Evolutionary conservation across 768 basidiomycete genomes (phyloP).

Genomic region (Mycena pura): DNA sequence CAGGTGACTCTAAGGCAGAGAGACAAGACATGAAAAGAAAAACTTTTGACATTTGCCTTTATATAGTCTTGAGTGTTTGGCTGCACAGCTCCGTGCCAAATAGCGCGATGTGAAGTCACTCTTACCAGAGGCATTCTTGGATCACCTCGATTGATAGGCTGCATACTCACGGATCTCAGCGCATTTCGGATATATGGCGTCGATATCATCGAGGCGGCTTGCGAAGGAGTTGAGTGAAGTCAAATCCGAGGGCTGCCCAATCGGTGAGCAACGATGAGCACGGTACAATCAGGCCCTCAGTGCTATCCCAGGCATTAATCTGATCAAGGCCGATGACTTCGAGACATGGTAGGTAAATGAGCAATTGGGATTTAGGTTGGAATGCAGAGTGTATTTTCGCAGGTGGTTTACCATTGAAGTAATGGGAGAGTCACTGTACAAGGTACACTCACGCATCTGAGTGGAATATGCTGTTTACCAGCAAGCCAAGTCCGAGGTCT

Average conservation of each 20-base stretch:
- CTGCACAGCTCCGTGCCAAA: not conserved
- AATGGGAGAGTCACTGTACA: constrained; percentile 82
- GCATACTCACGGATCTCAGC: not conserved
- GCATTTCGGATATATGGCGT: constrained; percentile 52
- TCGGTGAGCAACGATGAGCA: constrained; percentile 49
- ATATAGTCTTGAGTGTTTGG: not conserved
- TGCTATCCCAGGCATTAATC: constrained; percentile 65
- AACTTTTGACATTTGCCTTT: constrained; percentile 32
- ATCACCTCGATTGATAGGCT: not conserved
- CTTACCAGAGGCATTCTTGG: no score
- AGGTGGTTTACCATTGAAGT: constrained; percentile 75
- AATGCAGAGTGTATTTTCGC: not conserved
- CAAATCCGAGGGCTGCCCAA: constrained; percentile 67
- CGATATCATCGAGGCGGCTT: constrained; percentile 68
- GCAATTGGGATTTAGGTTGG: not conserved
- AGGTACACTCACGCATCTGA: constrained; percentile 47
- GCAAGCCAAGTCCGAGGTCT: constrained; percentile 68
- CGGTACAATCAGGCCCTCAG: not conserved
- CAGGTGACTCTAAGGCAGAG: constrained; percentile 79
- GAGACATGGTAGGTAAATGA: constrained; percentile 61
- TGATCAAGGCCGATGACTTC: constrained; percentile 80
- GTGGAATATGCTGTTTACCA: not conserved
- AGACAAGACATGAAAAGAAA: constrained; percentile 49
- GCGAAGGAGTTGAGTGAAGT: constrained; percentile 78
- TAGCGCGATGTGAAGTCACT: not conserved